These are phyloP conservation scores for Eucalyptus camaldulensis DNA, from an alignment of 345 rosid genomes.

Conservation along the genomic window DNA sequence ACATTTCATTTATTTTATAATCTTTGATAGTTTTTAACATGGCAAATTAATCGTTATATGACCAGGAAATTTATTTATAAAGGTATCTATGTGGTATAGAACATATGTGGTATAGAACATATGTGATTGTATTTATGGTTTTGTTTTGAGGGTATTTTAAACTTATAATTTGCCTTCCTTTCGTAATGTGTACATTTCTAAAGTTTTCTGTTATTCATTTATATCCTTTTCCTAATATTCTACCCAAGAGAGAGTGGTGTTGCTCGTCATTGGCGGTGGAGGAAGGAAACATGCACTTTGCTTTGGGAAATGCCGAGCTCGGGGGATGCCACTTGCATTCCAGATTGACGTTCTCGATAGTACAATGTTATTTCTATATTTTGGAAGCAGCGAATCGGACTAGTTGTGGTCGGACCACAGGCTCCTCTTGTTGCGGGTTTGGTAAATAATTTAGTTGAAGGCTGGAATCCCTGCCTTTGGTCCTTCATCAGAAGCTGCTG, in stretches of 20 bases:
- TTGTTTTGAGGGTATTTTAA: not conserved
- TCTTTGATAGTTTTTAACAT: not conserved
- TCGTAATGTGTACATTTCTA: not conserved
- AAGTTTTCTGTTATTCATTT: not conserved
- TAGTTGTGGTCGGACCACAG: constrained; percentile 88
- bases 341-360: constrained; percentile 50
- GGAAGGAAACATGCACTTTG: constrained; percentile 90
- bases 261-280: constrained; percentile 83
- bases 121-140: not conserved
- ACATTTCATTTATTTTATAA: not conserved
- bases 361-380: constrained; percentile 49
- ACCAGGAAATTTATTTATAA: not conserved
- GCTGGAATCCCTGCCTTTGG: constrained; percentile 79
- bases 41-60: not conserved
- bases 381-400: constrained; percentile 31
- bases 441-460: constrained; percentile 46
- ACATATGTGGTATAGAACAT: not conserved
- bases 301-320: constrained; percentile 68
- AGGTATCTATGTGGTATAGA: not conserved
- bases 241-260: constrained; percentile 48
- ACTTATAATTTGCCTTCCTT: not conserved
- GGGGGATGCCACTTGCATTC: constrained; percentile 63
- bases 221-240: not conserved
- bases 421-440: constrained; percentile 84
- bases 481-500: constrained; percentile 91